These are phyloP conservation scores for Fusarium foetens DNA, from an alignment of 2,329 filamentous ascomycete genomes.

Conservation along the genomic window DNA sequence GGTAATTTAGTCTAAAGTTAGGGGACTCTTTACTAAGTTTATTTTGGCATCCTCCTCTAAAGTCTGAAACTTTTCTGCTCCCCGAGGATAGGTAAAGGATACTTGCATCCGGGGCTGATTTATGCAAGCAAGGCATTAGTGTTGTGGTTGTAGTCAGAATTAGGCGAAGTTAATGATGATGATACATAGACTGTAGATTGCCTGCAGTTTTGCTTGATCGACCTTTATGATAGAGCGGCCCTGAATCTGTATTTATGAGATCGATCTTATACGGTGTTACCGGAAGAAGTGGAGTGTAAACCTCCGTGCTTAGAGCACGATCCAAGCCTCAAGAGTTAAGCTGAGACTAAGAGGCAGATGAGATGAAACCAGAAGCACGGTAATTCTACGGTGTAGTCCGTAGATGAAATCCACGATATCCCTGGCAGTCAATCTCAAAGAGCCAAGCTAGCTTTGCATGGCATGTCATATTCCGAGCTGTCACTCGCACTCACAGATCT, in stretches of 20 bases:
- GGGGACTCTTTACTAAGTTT: too few relatives aligned
- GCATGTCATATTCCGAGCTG: conserved; percentile 9
- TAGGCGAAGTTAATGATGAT: conserved; percentile 1
- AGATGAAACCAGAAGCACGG: neutral
- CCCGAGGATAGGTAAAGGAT: neutral
- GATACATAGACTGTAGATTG: neutral
- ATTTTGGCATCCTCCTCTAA: too few relatives aligned
- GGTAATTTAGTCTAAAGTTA: too few relatives aligned
- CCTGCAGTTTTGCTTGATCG: neutral
- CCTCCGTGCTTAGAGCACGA: conserved; percentile 9
- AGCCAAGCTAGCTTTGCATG: neutral
- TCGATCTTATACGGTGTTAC: neutral
- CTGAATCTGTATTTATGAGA: conserved; percentile 2
- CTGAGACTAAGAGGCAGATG: neutral
- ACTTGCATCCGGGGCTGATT: conserved; percentile 27
- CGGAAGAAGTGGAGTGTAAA: neutral
- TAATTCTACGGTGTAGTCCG: neutral
- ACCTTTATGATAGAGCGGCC: neutral
- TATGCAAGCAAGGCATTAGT: conserved; percentile 34
- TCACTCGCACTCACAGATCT: conserved; percentile 8
- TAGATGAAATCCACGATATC: neutral
- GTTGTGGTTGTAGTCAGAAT: neutral
- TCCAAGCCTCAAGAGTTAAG: conserved; percentile 4
- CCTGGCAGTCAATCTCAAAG: neutral
- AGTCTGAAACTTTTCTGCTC: too few relatives aligned